Percentiles rank a stretch among this genome's conserved stretches.
Conservation (phyloP, 1,284 basidiomycete species). For the Stereum hirsutum region DNA sequence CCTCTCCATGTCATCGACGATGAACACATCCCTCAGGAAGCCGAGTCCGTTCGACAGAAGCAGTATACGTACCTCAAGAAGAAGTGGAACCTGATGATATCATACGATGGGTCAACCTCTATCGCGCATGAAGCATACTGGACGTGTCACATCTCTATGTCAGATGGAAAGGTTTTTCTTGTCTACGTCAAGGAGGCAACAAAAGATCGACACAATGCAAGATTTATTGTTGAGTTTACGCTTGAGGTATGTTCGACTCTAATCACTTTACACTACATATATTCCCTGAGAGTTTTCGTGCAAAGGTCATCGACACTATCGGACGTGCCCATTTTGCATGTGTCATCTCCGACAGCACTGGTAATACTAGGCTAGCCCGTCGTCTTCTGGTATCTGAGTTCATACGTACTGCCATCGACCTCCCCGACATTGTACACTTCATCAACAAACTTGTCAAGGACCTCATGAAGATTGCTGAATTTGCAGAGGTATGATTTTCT, state of each 20-base stretch:
- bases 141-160: no score
- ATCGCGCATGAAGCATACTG: no score
- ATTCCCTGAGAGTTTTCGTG: not conserved
- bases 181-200: no score
- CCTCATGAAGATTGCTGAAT: not conserved
- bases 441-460: not conserved
- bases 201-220: no score
- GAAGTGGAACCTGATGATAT: no score
- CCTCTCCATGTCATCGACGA: no score
- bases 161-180: no score
- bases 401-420: not conserved
- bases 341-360: not conserved
- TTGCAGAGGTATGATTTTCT: not conserved
- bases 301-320: not conserved
- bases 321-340: not conserved
- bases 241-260: no score
- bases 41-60: no score
- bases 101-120: no score
- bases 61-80: not conserved
- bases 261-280: not conserved
- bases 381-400: not conserved
- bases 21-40: no score
- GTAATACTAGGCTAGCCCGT: not conserved
- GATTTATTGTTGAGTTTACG: no score
- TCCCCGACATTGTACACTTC: not conserved